These are phyloP conservation scores for Metschnikowia orientalis DNA, from an alignment of 805 yeast genomes.

Conservation along the genomic window DNA sequence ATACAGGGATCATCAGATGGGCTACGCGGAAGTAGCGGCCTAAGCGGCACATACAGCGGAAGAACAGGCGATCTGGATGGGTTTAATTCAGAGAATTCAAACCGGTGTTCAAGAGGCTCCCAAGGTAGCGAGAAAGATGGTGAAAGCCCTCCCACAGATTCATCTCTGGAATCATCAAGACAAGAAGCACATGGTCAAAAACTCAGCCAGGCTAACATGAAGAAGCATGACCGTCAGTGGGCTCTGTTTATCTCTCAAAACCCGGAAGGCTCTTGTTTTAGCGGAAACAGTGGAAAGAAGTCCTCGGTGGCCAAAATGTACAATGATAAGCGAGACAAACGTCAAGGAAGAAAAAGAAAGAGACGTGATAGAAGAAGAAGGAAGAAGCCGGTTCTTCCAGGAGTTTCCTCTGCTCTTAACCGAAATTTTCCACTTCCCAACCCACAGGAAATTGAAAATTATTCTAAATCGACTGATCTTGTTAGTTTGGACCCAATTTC, in stretches of 20 bases:
- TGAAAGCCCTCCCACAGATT: slow-evolving; percentile 1
- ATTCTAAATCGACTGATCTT: slow-evolving; percentile 14
- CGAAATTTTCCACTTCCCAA: slow-evolving; percentile 19
- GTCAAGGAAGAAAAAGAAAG: slow-evolving; percentile 2
- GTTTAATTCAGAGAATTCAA: slow-evolving; percentile 11
- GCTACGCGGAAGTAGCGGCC: slow-evolving; percentile 3
- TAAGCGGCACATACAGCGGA: slow-evolving; percentile 10
- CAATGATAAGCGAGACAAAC: no score
- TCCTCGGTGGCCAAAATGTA: no score
- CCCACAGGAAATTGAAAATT: slow-evolving; percentile 17
- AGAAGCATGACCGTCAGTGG: slow-evolving; percentile 18
- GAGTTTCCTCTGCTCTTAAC: slow-evolving; percentile 13
- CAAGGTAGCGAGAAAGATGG: slow-evolving; percentile 2
- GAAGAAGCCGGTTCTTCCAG: slow-evolving; percentile 10
- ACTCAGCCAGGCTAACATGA: slow-evolving; percentile 18
- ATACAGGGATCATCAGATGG: slow-evolving; percentile 9
- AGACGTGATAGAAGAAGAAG: slow-evolving; percentile 3
- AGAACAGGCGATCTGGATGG: slow-evolving; percentile 7
- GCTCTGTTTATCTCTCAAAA: slow-evolving; percentile 8
- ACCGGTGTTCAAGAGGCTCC: slow-evolving; percentile 2
- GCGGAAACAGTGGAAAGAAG: background rate
- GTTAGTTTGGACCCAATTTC: slow-evolving; percentile 16
- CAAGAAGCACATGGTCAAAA: slow-evolving; percentile 8
- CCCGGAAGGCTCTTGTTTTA: no score
- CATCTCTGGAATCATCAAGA: slow-evolving; percentile 2